A percentile compares a stretch with the other conserved stretches of the same genome.
Conservation (phyloP, 768 basidiomycete species). For the Tylopilus felleus region DNA sequence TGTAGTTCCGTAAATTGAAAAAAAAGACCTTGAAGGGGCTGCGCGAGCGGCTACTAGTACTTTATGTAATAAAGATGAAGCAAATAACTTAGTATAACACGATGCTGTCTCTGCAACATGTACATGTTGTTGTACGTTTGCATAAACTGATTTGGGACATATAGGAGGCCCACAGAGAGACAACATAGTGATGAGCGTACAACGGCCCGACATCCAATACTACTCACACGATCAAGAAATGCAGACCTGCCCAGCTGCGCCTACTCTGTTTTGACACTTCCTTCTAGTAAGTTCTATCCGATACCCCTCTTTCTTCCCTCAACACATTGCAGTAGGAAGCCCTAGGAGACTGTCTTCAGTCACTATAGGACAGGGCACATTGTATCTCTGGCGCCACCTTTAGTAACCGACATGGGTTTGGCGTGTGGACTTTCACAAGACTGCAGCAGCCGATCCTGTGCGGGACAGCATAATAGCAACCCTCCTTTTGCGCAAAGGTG, state of each 20-base stretch:
- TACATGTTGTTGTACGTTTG: too few species aligned
- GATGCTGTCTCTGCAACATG: too few species aligned
- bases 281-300: neutral
- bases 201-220: neutral
- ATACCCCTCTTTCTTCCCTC: neutral
- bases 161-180: neutral
- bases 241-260: neutral
- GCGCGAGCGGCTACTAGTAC: too few species aligned
- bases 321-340: neutral
- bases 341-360: neutral
- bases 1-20: too few species aligned
- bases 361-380: neutral
- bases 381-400: neutral
- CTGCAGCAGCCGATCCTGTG: too few species aligned
- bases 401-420: conserved; percentile 6
- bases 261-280: neutral
- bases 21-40: too few species aligned
- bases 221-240: neutral
- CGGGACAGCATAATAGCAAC: too few species aligned
- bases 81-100: too few species aligned
- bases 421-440: conserved; percentile 6
- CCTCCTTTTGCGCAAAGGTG: too few species aligned
- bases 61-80: too few species aligned
- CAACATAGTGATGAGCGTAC: neutral
- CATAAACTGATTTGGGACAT: neutral